Percentiles rank a stretch among this genome's conserved stretches.
Evolutionary conservation across 1,284 basidiomycete species (phyloP).

Genomic region (Pseudozyma sp.): DNA sequence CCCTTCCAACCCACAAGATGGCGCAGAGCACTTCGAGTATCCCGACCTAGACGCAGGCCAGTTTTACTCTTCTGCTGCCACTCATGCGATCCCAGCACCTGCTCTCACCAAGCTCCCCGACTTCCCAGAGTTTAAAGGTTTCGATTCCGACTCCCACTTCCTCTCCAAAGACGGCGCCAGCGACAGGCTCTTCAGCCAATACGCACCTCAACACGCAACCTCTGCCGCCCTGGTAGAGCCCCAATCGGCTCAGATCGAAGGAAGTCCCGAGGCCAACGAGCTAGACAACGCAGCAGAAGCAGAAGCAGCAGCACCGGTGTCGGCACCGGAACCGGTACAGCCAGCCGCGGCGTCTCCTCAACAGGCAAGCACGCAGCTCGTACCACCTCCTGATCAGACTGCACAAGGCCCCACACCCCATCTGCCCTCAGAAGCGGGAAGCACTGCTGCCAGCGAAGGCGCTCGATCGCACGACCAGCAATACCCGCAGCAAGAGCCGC

Average conservation of each 20-base stretch:
- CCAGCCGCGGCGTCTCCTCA: neutral
- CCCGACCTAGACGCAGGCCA: slow-evolving; percentile 45
- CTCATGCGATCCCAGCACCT: slow-evolving; percentile 16
- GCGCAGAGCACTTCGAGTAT: slow-evolving; percentile 33
- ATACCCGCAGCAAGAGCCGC: neutral
- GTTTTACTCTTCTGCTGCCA: slow-evolving; percentile 35
- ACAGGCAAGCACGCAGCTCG: slow-evolving; percentile 4
- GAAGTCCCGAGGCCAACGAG: slow-evolving; percentile 14
- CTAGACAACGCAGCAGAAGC: neutral
- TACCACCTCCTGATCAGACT: slow-evolving; percentile 1
- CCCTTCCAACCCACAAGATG: neutral
- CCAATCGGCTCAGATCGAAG: slow-evolving; percentile 44
- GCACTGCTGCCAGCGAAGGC: neutral
- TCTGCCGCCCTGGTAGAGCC: slow-evolving; percentile 36
- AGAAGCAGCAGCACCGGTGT: no score
- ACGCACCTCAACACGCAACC: slow-evolving; percentile 25
- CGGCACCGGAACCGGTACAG: neutral
- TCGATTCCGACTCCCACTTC: slow-evolving; percentile 28
- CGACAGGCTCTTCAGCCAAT: slow-evolving; percentile 44
- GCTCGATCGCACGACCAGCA: neutral
- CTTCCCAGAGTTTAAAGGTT: slow-evolving; percentile 43
- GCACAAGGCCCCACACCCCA: slow-evolving; percentile 2
- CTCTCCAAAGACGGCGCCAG: slow-evolving; percentile 9
- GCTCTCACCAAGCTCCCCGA: slow-evolving; percentile 25
- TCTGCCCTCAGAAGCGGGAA: neutral